Percentiles rank a stretch among this genome's conserved stretches.
Evolutionary conservation across 371 early-diverging fungal species (phyloP).

Genomic region (Entomophthora muscae): DNA sequence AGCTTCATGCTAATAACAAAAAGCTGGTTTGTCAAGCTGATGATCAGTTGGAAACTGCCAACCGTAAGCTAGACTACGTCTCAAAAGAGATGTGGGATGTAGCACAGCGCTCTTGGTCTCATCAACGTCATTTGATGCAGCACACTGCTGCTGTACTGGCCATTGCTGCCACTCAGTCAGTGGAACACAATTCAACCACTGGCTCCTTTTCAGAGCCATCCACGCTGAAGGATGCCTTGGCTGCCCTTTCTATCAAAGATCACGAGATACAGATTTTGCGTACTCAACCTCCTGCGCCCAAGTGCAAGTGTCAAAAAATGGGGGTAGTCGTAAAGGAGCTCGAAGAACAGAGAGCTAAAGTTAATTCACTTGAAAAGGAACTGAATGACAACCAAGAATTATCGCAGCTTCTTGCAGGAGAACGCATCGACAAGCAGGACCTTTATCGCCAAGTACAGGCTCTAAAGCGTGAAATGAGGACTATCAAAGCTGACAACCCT

Average conservation of each 20-base stretch:
- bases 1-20: slow-evolving; percentile 25
- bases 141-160: slow-evolving; percentile 45
- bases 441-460: not conserved
- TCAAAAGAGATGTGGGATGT: slow-evolving; percentile 41
- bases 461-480: not conserved
- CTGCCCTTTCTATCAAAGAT: not conserved
- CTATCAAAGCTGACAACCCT: not conserved
- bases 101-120: slow-evolving; percentile 33
- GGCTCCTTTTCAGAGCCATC: not conserved
- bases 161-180: not conserved
- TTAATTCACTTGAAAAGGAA: not conserved
- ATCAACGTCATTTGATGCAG: slow-evolving; percentile 40
- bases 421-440: slow-evolving; percentile 3
- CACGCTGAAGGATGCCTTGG: not conserved
- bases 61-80: slow-evolving; percentile 43
- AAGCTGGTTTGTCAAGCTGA: slow-evolving; percentile 24
- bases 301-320: not conserved
- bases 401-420: not conserved
- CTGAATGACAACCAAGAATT: not conserved
- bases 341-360: not conserved
- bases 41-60: slow-evolving; percentile 35
- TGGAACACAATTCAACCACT: not conserved
- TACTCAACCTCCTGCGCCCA: not conserved
- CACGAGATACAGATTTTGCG: not conserved
- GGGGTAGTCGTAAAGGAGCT: not conserved